Base-by-base conservation (phyloP, 2,329 filamentous ascomycete genomes). In the Pseudopyrenochaeta lycopersici region DNA sequence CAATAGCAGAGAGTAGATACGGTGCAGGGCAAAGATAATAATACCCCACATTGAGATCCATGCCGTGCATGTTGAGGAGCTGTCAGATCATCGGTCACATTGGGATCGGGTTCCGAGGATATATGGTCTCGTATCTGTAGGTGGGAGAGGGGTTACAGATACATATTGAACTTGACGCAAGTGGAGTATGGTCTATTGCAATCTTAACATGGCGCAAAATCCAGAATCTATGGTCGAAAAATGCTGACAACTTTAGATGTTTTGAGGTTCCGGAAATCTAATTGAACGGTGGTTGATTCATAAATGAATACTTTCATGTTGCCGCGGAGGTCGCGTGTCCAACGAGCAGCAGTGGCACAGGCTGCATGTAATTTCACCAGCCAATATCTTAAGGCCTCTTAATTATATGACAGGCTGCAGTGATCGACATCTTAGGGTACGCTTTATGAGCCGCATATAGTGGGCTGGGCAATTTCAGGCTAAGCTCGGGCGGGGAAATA, bases 361-460 rank as follows among this genome's bases (percentile, higher is more conserved):
- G 33, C 17, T 27, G 35, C 11, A 29, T 27, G 11, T 30, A 40
- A 18, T 51, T 27, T 51, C 15, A 27, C 23, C 5, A 20, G 31
- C 44, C 49, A 52, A 51, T 46, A 17, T 2, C 3, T 14, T 14
- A n/a, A n/a, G 29, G 23, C 11, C 23, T 10, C 20, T 17, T 46
- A n/a, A n/a, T 7, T 42, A 52, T 47, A 35, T 14, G 18, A 32
- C 14, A 17, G 7, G 9, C 35, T 39, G 31, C 43, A 21, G 38
- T 31, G 30, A 41, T 42, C 23, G 15, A 31, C 6, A 30, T 38
- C n/a, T 15, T 35, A 20, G 30, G 30, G 21, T 35, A 52, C 47
- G 49, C 44, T 43, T 44, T 38, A 17, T 35, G 23, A 46, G 46
- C 46, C 41, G 44, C 51, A 46, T 54, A 49, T 49, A 46, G 27